phyloP scores from a whole-genome alignment of 441 rosid genomes.

The Populus hybrid region DNA sequence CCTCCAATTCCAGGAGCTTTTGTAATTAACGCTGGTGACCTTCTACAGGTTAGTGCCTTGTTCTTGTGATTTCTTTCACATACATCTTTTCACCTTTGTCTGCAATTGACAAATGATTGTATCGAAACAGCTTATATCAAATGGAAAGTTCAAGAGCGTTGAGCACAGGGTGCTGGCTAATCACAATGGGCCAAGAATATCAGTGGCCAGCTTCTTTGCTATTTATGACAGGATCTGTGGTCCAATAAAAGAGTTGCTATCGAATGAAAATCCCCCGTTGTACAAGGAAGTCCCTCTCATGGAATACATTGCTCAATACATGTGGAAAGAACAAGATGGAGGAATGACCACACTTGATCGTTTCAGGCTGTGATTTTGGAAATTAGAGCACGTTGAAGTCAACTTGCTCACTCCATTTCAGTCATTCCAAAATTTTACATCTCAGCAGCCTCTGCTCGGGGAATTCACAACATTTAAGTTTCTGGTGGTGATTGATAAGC shows the following conservation, averaged over 20 bases:
- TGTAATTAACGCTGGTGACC: background rate
- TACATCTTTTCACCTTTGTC: background rate
- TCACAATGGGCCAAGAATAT: background rate
- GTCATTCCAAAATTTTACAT: background rate
- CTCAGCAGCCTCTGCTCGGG: background rate
- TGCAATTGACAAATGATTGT: background rate
- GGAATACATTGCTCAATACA: background rate
- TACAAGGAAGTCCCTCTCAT: constrained; percentile 13
- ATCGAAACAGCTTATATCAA: background rate
- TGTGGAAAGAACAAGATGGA: background rate
- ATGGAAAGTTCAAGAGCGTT: background rate
- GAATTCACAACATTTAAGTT: background rate
- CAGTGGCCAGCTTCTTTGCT: constrained; percentile 5
- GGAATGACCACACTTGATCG: background rate
- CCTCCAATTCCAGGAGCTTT: constrained; percentile 21
- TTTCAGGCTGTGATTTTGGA: background rate
- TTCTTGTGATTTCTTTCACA: background rate
- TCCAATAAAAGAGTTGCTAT: constrained; percentile 21
- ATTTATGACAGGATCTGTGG: constrained; percentile 13
- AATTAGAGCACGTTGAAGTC: background rate
- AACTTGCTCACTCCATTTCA: background rate
- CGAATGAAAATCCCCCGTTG: constrained; percentile 15
- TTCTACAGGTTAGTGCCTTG: background rate
- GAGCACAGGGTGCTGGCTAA: constrained; percentile 1
- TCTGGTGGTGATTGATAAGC: background rate